Evolutionary conservation across 139 green algal species (phyloP), one percentile per base, ranked within the genome.

Genomic region (Mesotaenium endlicherianum): DNA sequence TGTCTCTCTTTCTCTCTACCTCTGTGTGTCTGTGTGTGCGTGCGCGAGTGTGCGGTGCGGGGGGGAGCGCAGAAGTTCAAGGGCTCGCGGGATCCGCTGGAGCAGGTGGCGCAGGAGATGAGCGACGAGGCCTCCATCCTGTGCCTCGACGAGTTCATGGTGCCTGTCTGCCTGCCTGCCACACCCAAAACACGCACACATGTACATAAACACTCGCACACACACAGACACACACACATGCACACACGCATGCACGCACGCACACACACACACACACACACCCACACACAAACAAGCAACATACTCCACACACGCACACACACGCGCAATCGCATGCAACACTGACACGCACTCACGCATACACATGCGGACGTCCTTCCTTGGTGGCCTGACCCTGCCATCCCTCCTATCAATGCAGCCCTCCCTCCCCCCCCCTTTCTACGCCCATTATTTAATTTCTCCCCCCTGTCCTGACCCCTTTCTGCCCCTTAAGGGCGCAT

Each of bases 91-190:
- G 94, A 98, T 85, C 93, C 93, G 3, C 85, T 97, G 38, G 68
- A 83, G 49, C 70, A 82, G 3, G 94, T 98, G 17, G 95, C 94
- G 1, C 82, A 94, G 39, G 58, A 91, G 16, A 78, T 97, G 16
- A 83, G 81, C 3, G 30, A 47, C 0, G 76, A 90, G 14, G 84
- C 77, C 3, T 82, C 86, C 69, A 2, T 99, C 20, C 90, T 99
- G n/a, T 96, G 93, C 58, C 86, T 99, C 31, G 96, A 99, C 87
- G 96, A 99, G 91, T 92, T 99, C 59, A 98, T 98, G 78, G 78
- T 82, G 31, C 8, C n/a, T n/a, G 64, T 16, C 17, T 64, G 26
- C 50, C 50, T 64, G 50, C 64, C 64, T 42, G 11, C 64, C 8
- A 74, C n/a, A n/a, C n/a, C n/a, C n/a, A n/a, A n/a, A n/a, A n/a